Percentiles rank a stretch among this genome's conserved stretches.
Evolutionary conservation across 495 filamentous ascomycete genomes (phyloP).

Genomic region (Choiromyces venosus): DNA sequence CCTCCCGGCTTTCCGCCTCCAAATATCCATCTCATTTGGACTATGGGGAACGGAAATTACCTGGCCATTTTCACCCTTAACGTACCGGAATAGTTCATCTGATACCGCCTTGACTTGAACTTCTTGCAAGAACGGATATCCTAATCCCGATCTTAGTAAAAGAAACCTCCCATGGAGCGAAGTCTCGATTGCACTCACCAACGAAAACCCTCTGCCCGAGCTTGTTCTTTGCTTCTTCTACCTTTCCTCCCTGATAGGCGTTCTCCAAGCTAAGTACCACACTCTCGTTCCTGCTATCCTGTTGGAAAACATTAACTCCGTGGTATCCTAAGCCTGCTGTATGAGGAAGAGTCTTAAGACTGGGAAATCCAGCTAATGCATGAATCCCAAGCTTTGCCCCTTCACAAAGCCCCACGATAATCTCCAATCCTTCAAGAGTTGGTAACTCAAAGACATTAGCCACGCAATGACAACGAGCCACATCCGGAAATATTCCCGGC

Average conservation of each 20-base stretch:
- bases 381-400: constrained; percentile 74
- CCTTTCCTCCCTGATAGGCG: constrained; percentile 59
- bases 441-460: constrained; percentile 95
- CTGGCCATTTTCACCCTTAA: constrained; percentile 56
- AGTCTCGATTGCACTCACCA: constrained; percentile 43
- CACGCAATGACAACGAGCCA: constrained; percentile 79
- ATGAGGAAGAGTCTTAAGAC: constrained; percentile 74
- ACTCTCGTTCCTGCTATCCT: constrained; percentile 93
- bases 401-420: constrained; percentile 77
- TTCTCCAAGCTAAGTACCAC: constrained; percentile 83
- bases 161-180: constrained; percentile 1
- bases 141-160: constrained; percentile 20
- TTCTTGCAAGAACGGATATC: constrained; percentile 94
- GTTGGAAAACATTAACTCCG: constrained; percentile 92
- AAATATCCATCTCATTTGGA: constrained; percentile 72
- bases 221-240: constrained; percentile 66
- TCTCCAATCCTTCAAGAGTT: constrained; percentile 81
- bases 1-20: constrained; percentile 71
- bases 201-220: constrained; percentile 83
- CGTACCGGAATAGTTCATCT: constrained; percentile 89
- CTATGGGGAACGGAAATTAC: constrained; percentile 63
- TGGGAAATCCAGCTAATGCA: constrained; percentile 89
- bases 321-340: constrained; percentile 77
- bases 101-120: constrained; percentile 81
- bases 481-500: constrained; percentile 83